Evolutionary conservation across 1,284 basidiomycete genomes (phyloP).

Genomic region (Kalmanozyma brasiliensis): DNA sequence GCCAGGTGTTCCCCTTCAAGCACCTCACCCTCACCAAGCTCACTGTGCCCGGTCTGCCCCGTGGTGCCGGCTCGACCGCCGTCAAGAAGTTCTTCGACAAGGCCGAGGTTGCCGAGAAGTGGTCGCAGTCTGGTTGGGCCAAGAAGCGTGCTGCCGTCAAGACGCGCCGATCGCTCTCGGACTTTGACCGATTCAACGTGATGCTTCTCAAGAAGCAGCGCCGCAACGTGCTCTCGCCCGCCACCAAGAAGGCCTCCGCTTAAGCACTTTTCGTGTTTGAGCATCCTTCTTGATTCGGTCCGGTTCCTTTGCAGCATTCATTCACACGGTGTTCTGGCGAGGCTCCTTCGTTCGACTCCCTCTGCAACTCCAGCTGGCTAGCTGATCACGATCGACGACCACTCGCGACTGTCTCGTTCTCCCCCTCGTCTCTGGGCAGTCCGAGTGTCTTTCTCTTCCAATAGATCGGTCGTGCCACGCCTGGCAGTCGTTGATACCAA

Average conservation of each 20-base stretch:
- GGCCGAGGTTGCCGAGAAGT: slow-evolving; percentile 78
- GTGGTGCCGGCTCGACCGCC: slow-evolving; percentile 82
- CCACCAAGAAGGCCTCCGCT: slow-evolving; percentile 61
- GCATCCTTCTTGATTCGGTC: slow-evolving; percentile 23
- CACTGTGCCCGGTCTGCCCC: slow-evolving; percentile 84
- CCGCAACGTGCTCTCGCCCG: slow-evolving; percentile 68
- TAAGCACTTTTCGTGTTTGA: slow-evolving; percentile 29
- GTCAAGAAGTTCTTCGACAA: slow-evolving; percentile 90
- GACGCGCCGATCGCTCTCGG: slow-evolving; percentile 81
- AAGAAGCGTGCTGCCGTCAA: slow-evolving; percentile 84
- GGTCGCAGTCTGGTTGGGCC: slow-evolving; percentile 85
- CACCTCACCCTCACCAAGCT: slow-evolving; percentile 91
- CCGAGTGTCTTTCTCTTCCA: slow-evolving; percentile 4
- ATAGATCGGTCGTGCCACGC: slow-evolving; percentile 7
- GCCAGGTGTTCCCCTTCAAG: slow-evolving; percentile 90
- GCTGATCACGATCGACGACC: slow-evolving; percentile 16
- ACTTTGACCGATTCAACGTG: slow-evolving; percentile 86
- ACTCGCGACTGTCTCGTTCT: slow-evolving; percentile 19
- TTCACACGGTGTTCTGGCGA: slow-evolving; percentile 4
- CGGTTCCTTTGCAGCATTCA: slow-evolving; percentile 34
- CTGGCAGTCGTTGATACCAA: slow-evolving; percentile 14
- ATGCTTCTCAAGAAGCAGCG: slow-evolving; percentile 72
- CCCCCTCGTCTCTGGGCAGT: slow-evolving; percentile 41
- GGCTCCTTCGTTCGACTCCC: not conserved
- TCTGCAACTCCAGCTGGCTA: slow-evolving; percentile 14